Conservation (phyloP, 768 basidiomycete genomes). For the Russula sp. region DNA sequence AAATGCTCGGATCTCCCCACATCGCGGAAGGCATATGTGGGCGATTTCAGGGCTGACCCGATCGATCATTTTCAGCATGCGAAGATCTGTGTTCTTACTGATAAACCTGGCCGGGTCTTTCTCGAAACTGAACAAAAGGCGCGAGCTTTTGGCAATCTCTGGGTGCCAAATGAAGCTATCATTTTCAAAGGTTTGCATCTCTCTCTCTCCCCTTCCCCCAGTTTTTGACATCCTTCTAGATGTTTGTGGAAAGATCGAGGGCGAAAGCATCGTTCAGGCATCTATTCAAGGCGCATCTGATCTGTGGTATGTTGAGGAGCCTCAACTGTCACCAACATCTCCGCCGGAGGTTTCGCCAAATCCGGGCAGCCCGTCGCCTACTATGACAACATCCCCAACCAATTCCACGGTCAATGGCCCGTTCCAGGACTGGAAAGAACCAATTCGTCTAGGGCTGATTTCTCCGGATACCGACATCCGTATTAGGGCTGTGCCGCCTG, state of each 20-base stretch:
- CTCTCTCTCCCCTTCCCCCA: too few relatives aligned
- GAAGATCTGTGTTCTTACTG: background rate
- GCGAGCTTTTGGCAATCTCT: background rate
- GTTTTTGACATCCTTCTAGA: background rate
- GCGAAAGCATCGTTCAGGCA: background rate
- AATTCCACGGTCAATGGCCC: background rate
- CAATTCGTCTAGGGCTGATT: background rate
- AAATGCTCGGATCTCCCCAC: background rate
- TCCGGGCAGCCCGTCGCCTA: background rate
- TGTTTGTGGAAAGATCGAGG: background rate
- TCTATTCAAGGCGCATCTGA: background rate
- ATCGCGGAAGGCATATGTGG: background rate
- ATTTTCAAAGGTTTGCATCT: background rate
- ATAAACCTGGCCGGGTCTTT: constrained; percentile 1
- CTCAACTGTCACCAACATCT: background rate
- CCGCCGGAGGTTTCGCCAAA: background rate
- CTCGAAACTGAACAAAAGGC: background rate
- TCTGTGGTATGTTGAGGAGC: background rate
- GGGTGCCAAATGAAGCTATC: background rate
- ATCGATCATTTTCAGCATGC: background rate
- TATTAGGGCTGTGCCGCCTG: background rate
- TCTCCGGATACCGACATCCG: background rate
- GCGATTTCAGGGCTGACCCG: background rate
- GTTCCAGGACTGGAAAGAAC: background rate
- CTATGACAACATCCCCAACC: background rate